phyloP scores from a whole-genome alignment of 2,329 filamentous ascomycete genomes.

The Niveomyces coronatus region DNA sequence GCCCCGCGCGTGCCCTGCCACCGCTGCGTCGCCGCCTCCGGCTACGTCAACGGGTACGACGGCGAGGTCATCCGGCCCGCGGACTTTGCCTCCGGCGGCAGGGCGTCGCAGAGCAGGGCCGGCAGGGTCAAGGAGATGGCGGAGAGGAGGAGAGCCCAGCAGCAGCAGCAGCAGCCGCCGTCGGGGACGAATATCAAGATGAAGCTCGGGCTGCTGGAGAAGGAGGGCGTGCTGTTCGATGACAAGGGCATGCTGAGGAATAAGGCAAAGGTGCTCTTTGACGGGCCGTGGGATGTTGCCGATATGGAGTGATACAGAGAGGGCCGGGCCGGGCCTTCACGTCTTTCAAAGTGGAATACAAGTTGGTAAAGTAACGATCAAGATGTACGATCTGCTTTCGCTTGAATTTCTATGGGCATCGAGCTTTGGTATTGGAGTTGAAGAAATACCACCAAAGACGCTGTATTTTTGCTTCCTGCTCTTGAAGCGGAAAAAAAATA shows the following conservation, averaged over 20 bases:
- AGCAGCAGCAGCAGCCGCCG: slow-evolving; percentile 3
- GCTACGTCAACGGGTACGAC: slow-evolving; percentile 10
- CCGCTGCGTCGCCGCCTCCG: slow-evolving; percentile 9
- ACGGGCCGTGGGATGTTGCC: slow-evolving; percentile 6
- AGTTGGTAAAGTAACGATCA: no score
- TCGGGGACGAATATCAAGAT: slow-evolving; percentile 9
- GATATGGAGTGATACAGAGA: neutral
- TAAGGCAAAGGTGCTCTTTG: slow-evolving; percentile 7
- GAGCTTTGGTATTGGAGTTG: no score
- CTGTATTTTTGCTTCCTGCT: no score
- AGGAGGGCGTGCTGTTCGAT: slow-evolving; percentile 7
- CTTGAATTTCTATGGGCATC: no score
- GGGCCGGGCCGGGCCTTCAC: no score
- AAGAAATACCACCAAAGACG: no score
- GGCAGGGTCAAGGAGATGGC: slow-evolving; percentile 1
- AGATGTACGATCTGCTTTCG: no score
- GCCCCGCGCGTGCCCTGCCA: slow-evolving; percentile 10
- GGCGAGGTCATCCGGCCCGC: slow-evolving; percentile 5
- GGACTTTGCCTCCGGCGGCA: neutral
- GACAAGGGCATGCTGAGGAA: slow-evolving; percentile 7
- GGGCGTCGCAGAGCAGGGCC: slow-evolving; percentile 8
- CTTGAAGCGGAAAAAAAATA: no score
- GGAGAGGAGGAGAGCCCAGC: neutral
- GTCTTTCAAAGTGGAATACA: no score
- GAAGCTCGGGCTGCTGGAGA: slow-evolving; percentile 6